Evolutionary conservation across 1,284 basidiomycete species (phyloP), one percentile per base, ranked within the genome.

Genomic region (Thecaphora thlaspeos): DNA sequence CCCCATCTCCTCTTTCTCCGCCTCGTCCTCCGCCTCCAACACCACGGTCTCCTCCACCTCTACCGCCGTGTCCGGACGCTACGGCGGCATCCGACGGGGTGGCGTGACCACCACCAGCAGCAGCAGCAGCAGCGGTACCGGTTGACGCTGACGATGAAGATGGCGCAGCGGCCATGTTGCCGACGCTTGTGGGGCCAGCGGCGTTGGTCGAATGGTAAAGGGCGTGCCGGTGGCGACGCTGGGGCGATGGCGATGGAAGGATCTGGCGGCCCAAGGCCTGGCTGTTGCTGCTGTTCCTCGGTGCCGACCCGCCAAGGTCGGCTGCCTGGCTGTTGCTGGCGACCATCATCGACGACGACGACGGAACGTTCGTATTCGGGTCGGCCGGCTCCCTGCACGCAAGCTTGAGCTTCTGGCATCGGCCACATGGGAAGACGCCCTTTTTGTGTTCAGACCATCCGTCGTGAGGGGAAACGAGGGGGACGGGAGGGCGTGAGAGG

Each of bases 371-470:
- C 0, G 51, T 18, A 22, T 48, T 56, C 24, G 53, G 42, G 19
- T 64, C 61, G 22, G 53, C 59, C 2, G 61, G 61, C 48, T 64
- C 61, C 47, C 56, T 59, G 53, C 61, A 64, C 3, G 58, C 53
- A 7, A 64, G 50, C 43, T 64, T 64, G 43, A 64, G 53, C 44
- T 64, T 64, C 42, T 59, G 50, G 36, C 61, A 64, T 23, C 61
- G 45, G 3, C 52, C 61, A 39, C 61, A 64, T 2, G 61, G 61
- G 23, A 64, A 64, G 17, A 64, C 61, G 30, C 61, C 61, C 38
- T 40, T 12, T 4, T 11, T 14, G 9, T 7, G 28, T 7, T 30
- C 14, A n/a, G n/a, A n/a, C 28, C 28, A 30, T 30, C 28, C 7
- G 28, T 8, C 28, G 28, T 8, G 7, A 30, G 28, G 28, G 32